phyloP scores from a whole-genome alignment of 495 filamentous ascomycete species.

The Aspergillus carlsbadensis region DNA sequence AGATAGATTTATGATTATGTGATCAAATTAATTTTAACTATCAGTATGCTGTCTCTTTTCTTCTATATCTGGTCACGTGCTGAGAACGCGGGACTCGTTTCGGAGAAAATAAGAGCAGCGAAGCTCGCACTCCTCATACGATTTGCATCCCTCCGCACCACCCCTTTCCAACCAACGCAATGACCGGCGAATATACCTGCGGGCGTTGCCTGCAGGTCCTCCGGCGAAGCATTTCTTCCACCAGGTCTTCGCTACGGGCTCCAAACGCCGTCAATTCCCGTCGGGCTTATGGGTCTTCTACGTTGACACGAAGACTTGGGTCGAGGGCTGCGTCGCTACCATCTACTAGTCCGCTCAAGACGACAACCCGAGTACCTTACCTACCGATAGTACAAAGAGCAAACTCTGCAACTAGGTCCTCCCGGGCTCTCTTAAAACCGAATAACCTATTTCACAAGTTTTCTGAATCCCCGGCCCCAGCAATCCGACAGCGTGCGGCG shows the following conservation, averaged over 20 bases:
- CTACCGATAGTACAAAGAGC: conserved; percentile 24
- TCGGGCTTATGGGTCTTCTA: conserved; percentile 25
- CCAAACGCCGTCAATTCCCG: conserved; percentile 25
- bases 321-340: conserved; percentile 26
- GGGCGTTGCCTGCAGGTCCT: conserved; percentile 42
- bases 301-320: conserved; percentile 33
- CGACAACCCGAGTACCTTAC: conserved; percentile 13
- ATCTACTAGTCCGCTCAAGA: conserved; percentile 14
- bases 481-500: conserved; percentile 79
- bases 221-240: conserved; percentile 25
- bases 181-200: conserved; percentile 45
- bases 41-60: background rate
- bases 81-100: background rate
- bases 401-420: conserved; percentile 27
- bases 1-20: background rate
- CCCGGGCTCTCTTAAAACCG: conserved; percentile 59
- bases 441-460: conserved; percentile 93
- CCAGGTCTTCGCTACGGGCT: conserved; percentile 21
- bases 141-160: background rate
- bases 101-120: background rate
- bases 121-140: background rate
- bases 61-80: background rate
- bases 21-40: background rate
- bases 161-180: conserved; percentile 20
- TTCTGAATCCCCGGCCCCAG: conserved; percentile 79